Evolutionary conservation across 805 yeast species (phyloP).

Genomic region (Candida parachauliodes): DNA sequence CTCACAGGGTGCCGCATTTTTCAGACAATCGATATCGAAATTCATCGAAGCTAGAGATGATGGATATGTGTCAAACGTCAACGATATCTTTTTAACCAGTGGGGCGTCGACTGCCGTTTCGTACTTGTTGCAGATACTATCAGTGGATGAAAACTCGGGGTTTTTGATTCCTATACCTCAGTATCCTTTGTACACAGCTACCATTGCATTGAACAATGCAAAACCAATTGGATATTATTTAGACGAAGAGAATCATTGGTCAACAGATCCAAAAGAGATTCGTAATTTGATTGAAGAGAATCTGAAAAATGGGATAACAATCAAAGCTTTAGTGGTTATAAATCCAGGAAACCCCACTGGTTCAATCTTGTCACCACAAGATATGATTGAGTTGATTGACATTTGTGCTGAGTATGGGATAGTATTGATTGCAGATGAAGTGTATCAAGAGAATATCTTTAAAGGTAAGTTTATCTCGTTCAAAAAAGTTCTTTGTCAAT

Average conservation of each 20-base stretch:
- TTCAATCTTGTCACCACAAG: constrained; percentile 60
- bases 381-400: constrained; percentile 66
- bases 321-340: constrained; percentile 83
- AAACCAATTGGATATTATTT: constrained; percentile 83
- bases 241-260: constrained; percentile 81
- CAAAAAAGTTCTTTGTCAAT: constrained; percentile 69
- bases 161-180: constrained; percentile 95
- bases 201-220: constrained; percentile 78
- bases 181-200: constrained; percentile 96
- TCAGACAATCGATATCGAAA: constrained; percentile 75
- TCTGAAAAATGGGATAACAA: constrained; percentile 48
- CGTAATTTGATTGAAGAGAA: constrained; percentile 50
- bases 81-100: constrained; percentile 77
- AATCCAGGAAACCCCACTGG: constrained; percentile 99
- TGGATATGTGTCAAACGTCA: constrained; percentile 58
- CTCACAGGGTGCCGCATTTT: constrained; percentile 78
- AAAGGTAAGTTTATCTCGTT: constrained; percentile 78
- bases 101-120: constrained; percentile 97
- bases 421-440: constrained; percentile 94
- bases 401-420: constrained; percentile 84
- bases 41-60: constrained; percentile 83
- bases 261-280: constrained; percentile 67
- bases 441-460: constrained; percentile 90
- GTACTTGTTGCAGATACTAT: constrained; percentile 66
- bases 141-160: constrained; percentile 67